phyloP scores from a whole-genome alignment of 768 basidiomycete genomes.

The Trametes cingulata region DNA sequence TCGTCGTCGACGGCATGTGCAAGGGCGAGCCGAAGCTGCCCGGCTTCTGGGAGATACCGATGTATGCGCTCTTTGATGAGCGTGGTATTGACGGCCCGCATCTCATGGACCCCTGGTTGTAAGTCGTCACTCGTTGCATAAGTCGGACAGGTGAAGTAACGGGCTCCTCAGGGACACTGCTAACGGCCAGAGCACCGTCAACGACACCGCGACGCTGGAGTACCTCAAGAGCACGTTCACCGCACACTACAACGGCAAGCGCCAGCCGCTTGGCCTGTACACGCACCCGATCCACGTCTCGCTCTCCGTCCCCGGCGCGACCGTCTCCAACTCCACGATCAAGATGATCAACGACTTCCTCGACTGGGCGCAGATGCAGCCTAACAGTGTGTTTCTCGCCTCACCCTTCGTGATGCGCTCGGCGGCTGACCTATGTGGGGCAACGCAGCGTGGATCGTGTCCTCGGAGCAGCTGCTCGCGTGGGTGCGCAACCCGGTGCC shows the following conservation, averaged over 20 bases:
- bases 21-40: conserved; percentile 70
- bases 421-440: background rate
- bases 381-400: conserved; percentile 48
- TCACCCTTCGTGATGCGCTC: too few relatives aligned
- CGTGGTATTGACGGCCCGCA: conserved; percentile 56
- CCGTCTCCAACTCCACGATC: conserved; percentile 53
- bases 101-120: conserved; percentile 86
- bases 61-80: conserved; percentile 76
- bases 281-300: conserved; percentile 80
- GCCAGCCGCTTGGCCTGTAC: conserved; percentile 80
- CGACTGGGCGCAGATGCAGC: conserved; percentile 77
- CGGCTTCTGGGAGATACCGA: conserved; percentile 84
- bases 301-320: conserved; percentile 62
- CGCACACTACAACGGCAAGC: conserved; percentile 70
- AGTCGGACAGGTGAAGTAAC: background rate
- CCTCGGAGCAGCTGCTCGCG: conserved; percentile 66
- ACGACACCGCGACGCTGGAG: conserved; percentile 63
- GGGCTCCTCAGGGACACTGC: conserved; percentile 46
- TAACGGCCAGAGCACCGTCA: conserved; percentile 49
- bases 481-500: conserved; percentile 76
- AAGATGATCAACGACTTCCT: conserved; percentile 78
- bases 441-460: conserved; percentile 67
- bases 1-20: conserved; percentile 55
- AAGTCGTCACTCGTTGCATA: conserved; percentile 31
- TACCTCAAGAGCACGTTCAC: conserved; percentile 79